Percentiles rank a stretch among this genome's conserved stretches.
phyloP scores from a whole-genome alignment of 2,329 filamentous ascomycete genomes.

The Aspergillus candidus region DNA sequence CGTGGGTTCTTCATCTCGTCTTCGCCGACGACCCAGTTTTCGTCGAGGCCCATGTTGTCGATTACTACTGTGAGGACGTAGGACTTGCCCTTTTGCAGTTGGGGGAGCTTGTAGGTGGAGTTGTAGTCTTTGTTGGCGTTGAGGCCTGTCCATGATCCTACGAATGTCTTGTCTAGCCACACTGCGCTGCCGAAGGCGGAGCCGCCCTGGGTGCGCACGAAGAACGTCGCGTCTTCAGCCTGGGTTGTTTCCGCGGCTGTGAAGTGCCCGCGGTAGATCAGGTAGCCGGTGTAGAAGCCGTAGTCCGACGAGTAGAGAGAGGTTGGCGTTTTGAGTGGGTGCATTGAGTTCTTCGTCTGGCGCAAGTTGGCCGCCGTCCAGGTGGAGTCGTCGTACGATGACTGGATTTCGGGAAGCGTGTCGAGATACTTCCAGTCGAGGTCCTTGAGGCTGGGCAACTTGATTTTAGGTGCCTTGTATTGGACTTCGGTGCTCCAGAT shows the following conservation, averaged over 20 bases:
- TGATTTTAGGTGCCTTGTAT: conserved; percentile 47
- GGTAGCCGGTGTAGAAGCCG: conserved; percentile 62
- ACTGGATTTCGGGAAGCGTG: conserved; percentile 61
- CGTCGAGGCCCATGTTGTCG: conserved; percentile 67
- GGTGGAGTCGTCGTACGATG: conserved; percentile 59
- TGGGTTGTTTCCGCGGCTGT: conserved; percentile 39
- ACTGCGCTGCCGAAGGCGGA: conserved; percentile 60
- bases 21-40: conserved; percentile 55
- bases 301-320: conserved; percentile 67
- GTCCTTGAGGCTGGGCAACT: conserved; percentile 52
- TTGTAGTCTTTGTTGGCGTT: conserved; percentile 47
- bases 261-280: conserved; percentile 67
- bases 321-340: conserved; percentile 55
- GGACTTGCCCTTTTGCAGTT: conserved; percentile 44
- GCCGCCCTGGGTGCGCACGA: conserved; percentile 59
- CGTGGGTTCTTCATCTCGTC: conserved; percentile 56
- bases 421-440: conserved; percentile 66
- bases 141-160: conserved; percentile 60
- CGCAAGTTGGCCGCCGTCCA: conserved; percentile 59
- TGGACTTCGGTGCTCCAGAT: conserved; percentile 48
- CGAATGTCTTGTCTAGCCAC: conserved; percentile 58
- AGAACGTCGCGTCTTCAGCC: conserved; percentile 54
- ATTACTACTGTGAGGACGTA: conserved; percentile 65
- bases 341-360: conserved; percentile 55
- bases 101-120: conserved; percentile 52